Percentiles rank a stretch among this genome's conserved stretches.
Conservation (phyloP, 768 basidiomycete species). For the Leccinum aurantiacum region DNA sequence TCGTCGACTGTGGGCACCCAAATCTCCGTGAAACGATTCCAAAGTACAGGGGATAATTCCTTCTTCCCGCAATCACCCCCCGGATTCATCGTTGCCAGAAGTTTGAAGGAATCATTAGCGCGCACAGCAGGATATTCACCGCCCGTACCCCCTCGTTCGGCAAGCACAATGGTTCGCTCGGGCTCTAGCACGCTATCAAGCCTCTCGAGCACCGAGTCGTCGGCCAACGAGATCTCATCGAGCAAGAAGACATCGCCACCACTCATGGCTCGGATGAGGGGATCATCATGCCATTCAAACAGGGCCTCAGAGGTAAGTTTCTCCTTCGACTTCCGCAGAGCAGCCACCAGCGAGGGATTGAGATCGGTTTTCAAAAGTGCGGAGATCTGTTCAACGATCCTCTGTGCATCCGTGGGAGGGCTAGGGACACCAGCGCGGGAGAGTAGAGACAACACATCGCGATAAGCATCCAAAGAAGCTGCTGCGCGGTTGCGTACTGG, state of each 20-base stretch:
- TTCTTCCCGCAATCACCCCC: slow-evolving; percentile 99
- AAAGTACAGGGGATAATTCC: slow-evolving; percentile 92
- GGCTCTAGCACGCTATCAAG: slow-evolving; percentile 96
- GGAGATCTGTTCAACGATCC: slow-evolving; percentile 28
- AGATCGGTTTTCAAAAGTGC: slow-evolving; percentile 29
- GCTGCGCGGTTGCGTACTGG: slow-evolving; percentile 77
- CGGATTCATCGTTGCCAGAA: slow-evolving; percentile 98
- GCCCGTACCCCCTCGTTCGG: slow-evolving; percentile 84
- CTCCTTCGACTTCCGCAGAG: slow-evolving; percentile 43
- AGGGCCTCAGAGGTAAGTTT: slow-evolving; percentile 62
- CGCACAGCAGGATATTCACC: slow-evolving; percentile 55
- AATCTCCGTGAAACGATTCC: slow-evolving; percentile 98
- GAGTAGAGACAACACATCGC: slow-evolving; percentile 45
- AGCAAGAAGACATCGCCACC: slow-evolving; percentile 85
- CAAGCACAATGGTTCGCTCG: slow-evolving; percentile 81
- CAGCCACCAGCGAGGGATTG: slow-evolving; percentile 29
- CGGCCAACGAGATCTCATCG: slow-evolving; percentile 96
- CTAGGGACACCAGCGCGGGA: slow-evolving; percentile 39
- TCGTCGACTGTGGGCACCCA: slow-evolving; percentile 91
- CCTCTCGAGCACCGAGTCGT: slow-evolving; percentile 96
- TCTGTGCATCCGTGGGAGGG: slow-evolving; percentile 23
- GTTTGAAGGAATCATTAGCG: slow-evolving; percentile 73
- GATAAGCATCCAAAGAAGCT: slow-evolving; percentile 49
- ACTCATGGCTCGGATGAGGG: slow-evolving; percentile 91
- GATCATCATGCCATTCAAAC: slow-evolving; percentile 97